Evolutionary conservation across 306 rosid species (phyloP).

Genomic region (Rosa rugosa): DNA sequence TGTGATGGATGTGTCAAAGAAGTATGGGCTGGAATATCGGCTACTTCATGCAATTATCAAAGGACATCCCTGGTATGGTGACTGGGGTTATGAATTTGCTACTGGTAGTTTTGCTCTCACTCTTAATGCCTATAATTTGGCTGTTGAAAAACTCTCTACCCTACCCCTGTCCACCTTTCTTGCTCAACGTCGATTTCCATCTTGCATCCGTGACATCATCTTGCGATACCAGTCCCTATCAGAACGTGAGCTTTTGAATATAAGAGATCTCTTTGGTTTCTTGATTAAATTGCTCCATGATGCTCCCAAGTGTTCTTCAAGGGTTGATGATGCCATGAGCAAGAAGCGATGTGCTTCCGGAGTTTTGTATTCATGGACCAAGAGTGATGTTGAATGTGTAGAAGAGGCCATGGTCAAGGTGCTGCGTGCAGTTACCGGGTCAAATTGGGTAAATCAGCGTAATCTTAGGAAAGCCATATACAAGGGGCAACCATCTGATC

Average conservation of each 20-base stretch:
- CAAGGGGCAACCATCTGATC: constrained; percentile 72
- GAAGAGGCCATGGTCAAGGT: constrained; percentile 84
- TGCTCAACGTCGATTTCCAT: constrained; percentile 43
- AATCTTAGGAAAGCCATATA: constrained; percentile 82
- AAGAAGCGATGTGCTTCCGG: constrained; percentile 48
- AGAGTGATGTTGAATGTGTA: constrained; percentile 59
- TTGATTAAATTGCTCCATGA: constrained; percentile 60
- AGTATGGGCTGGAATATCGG: constrained; percentile 87
- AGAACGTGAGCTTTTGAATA: constrained; percentile 56
- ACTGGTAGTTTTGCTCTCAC: constrained; percentile 93
- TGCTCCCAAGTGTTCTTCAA: constrained; percentile 51
- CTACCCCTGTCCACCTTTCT: constrained; percentile 62
- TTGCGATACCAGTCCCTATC: constrained; percentile 69
- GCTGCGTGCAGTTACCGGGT: constrained; percentile 84
- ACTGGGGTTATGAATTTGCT: constrained; percentile 95
- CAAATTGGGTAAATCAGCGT: constrained; percentile 79
- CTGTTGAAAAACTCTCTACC: constrained; percentile 67
- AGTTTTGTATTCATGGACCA: constrained; percentile 56
- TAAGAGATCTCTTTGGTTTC: constrained; percentile 73
- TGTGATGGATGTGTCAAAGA: constrained; percentile 97
- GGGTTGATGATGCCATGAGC: constrained; percentile 43
- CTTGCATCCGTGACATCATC: constrained; percentile 58
- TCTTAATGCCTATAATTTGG: constrained; percentile 55
- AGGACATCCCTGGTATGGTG: constrained; percentile 91
- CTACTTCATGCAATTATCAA: constrained; percentile 74